phyloP scores from a whole-genome alignment of 1,284 basidiomycete species.

The Sanguinoderma infundibulare region DNA sequence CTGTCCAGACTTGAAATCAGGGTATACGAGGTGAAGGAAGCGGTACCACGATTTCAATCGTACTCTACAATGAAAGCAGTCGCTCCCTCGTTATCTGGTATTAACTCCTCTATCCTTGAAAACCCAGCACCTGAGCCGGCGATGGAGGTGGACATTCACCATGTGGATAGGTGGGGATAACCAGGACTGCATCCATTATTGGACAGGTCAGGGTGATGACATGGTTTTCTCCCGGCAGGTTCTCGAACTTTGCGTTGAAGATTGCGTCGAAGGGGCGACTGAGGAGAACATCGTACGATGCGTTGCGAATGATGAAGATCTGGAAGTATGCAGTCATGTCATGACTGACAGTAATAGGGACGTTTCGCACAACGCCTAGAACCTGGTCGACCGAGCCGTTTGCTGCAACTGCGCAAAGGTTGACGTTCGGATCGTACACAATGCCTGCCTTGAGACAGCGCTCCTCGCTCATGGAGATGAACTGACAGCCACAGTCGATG shows the following conservation, averaged over 20 bases:
- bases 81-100: neutral
- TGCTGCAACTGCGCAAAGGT: neutral
- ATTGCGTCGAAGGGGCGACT: constrained; percentile 40
- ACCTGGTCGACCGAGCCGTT: neutral
- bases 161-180: constrained; percentile 31
- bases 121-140: neutral
- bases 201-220: constrained; percentile 32
- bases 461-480: neutral
- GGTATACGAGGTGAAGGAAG: neutral
- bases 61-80: neutral
- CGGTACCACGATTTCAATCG: neutral
- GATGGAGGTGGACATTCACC: neutral
- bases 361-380: neutral
- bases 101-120: constrained; percentile 1
- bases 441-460: neutral
- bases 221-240: constrained; percentile 27
- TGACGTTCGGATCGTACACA: neutral
- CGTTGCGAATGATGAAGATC: constrained; percentile 30
- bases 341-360: neutral
- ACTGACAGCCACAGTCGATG: neutral
- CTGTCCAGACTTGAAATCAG: neutral
- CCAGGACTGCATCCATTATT: constrained; percentile 22
- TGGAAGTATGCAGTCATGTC: constrained; percentile 21
- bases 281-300: constrained; percentile 39
- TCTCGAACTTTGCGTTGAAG: constrained; percentile 30